Conservation (phyloP, 2,329 filamentous ascomycete genomes). For the Xenoacremonium recifei region DNA sequence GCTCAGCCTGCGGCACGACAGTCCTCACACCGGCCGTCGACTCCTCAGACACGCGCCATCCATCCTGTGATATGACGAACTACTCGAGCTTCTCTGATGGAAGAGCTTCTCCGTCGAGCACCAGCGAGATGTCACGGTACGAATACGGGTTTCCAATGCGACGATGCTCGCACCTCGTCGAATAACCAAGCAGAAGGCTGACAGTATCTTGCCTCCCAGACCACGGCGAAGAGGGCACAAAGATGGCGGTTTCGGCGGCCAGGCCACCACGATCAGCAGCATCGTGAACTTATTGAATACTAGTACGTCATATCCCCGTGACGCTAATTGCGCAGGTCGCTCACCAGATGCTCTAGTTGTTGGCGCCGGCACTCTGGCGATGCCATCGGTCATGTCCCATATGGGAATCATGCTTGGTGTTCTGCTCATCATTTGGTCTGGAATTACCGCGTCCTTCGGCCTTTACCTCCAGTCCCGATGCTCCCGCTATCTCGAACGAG, state of each 20-base stretch:
- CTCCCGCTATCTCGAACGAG: slow-evolving; percentile 87
- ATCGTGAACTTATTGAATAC: slow-evolving; percentile 96
- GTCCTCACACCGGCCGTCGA: too few relatives aligned
- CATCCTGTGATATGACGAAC: slow-evolving; percentile 47
- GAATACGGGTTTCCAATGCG: slow-evolving; percentile 7
- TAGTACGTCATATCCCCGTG: slow-evolving; percentile 65
- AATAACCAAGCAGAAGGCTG: too few relatives aligned
- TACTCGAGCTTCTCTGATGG: slow-evolving; percentile 54
- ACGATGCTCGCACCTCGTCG: too few relatives aligned
- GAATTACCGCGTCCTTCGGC: slow-evolving; percentile 83
- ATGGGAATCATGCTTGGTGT: slow-evolving; percentile 89
- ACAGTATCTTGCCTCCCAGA: slow-evolving; percentile 33
- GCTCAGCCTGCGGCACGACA: too few relatives aligned
- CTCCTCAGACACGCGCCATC: background rate
- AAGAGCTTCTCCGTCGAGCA: slow-evolving; percentile 38
- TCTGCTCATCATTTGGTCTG: slow-evolving; percentile 88
- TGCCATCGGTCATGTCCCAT: slow-evolving; percentile 94
- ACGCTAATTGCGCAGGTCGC: too few relatives aligned
- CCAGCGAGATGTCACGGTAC: slow-evolving; percentile 51
- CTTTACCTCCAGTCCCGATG: slow-evolving; percentile 93
- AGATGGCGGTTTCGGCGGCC: slow-evolving; percentile 64
- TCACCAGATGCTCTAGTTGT: slow-evolving; percentile 78
- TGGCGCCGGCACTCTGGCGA: slow-evolving; percentile 87
- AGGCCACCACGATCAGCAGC: slow-evolving; percentile 86
- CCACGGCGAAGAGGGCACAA: slow-evolving; percentile 65